Conservation (phyloP, 169 alveolate species). For the Cryptosporidium canis region DNA sequence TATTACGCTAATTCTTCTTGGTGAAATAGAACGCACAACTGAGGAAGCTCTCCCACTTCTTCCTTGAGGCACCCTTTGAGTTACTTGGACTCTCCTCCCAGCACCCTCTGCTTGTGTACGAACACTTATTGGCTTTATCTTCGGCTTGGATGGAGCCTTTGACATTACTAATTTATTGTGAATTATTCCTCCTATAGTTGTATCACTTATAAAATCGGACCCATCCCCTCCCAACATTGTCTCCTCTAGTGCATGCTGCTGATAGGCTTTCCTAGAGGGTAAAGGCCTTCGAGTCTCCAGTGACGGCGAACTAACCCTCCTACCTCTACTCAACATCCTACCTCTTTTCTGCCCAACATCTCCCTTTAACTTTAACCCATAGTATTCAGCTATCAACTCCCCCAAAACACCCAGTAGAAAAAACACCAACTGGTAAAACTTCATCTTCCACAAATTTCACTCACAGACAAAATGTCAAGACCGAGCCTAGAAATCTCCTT, state of each 20-base stretch:
- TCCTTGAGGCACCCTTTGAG: not conserved
- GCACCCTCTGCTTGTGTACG: not conserved
- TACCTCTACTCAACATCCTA: slow-evolving; percentile 16
- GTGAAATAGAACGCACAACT: slow-evolving; percentile 52
- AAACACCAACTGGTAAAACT: not conserved
- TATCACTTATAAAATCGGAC: slow-evolving; percentile 16
- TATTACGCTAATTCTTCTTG: slow-evolving; percentile 42
- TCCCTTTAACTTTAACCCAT: not conserved
- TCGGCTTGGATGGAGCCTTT: slow-evolving; percentile 24
- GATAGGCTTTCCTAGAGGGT: not conserved
- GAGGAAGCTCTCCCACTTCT: not conserved
- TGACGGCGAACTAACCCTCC: not conserved
- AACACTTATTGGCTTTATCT: slow-evolving; percentile 12
- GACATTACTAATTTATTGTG: not conserved
- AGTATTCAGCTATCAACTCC: not conserved
- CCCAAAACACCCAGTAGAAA: not conserved
- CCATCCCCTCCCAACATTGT: slow-evolving; percentile 24
- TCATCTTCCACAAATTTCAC: not conserved
- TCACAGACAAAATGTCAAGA: not conserved
- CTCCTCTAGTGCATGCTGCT: not conserved
- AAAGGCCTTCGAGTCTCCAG: not conserved
- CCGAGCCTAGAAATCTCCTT: not conserved
- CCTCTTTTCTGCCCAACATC: not conserved
- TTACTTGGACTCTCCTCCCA: not conserved
- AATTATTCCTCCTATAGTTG: slow-evolving; percentile 20